Evolutionary conservation across 306 rosid genomes (phyloP).

Genomic region (Vigna reflexopilosa): DNA sequence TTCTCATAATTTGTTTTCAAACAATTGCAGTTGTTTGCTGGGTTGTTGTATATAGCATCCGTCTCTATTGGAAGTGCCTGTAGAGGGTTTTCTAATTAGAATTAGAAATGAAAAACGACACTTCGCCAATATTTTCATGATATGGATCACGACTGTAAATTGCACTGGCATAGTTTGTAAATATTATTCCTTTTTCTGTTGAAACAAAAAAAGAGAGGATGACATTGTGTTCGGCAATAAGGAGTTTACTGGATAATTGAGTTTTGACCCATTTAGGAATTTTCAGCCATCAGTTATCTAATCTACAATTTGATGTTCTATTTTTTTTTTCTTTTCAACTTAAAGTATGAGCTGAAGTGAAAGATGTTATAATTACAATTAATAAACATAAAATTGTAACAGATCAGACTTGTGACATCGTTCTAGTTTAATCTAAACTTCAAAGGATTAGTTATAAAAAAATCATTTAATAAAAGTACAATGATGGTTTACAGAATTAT

Average conservation of each 20-base stretch:
- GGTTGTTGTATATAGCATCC: background rate
- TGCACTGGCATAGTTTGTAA: conserved; percentile 8
- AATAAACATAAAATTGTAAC: too few relatives aligned
- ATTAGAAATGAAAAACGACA: conserved; percentile 20
- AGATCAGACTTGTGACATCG: too few relatives aligned
- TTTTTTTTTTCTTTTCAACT: too few relatives aligned
- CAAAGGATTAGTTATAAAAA: too few relatives aligned
- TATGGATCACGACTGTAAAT: conserved; percentile 21
- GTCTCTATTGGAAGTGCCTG: background rate
- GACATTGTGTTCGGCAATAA: background rate
- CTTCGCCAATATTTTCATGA: background rate
- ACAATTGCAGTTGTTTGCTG: conserved; percentile 3
- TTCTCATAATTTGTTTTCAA: conserved; percentile 19
- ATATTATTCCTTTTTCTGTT: background rate
- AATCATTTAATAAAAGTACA: too few relatives aligned
- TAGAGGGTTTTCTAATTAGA: background rate
- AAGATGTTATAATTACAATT: too few relatives aligned
- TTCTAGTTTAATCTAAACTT: too few relatives aligned
- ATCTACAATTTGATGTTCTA: too few relatives aligned
- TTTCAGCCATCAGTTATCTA: too few relatives aligned
- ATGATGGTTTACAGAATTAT: too few relatives aligned
- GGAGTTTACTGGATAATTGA: background rate
- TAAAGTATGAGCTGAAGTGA: too few relatives aligned
- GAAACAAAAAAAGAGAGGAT: background rate
- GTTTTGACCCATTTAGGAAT: background rate